These are phyloP conservation scores for Elongisporangium anandrum DNA, from an alignment of 352 stramenopile species.

Conservation along the genomic window DNA sequence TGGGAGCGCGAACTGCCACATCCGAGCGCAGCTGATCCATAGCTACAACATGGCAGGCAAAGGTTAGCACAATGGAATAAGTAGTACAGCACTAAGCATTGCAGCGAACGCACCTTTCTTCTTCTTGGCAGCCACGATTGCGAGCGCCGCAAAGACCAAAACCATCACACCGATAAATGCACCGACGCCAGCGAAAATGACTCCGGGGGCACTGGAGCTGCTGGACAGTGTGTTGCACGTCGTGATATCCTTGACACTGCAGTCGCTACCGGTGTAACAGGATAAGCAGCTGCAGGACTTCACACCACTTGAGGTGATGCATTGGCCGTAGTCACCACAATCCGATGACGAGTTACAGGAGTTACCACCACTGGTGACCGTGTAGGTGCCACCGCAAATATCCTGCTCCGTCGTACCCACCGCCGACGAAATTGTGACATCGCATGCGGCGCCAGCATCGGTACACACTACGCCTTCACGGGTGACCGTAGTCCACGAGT, in stretches of 20 bases:
- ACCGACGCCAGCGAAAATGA: conserved; percentile 72
- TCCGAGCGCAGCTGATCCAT: not conserved
- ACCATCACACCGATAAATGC: conserved; percentile 71
- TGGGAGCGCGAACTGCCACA: not conserved
- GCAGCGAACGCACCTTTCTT: conserved; percentile 49
- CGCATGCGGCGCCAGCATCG: conserved; percentile 53
- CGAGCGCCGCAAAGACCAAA: conserved; percentile 69
- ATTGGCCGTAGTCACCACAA: conserved; percentile 76
- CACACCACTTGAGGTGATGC: conserved; percentile 48
- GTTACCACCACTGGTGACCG: conserved; percentile 54
- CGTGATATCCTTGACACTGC: conserved; percentile 70
- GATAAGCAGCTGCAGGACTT: conserved; percentile 68
- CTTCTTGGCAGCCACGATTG: conserved; percentile 64
- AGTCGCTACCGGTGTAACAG: conserved; percentile 77
- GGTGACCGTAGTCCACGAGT: conserved; percentile 70
- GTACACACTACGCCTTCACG: conserved; percentile 73
- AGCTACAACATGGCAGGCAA: not conserved
- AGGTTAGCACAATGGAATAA: conserved; percentile 1
- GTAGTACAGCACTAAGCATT: conserved; percentile 1
- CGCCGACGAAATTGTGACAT: conserved; percentile 42
- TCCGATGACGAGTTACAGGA: conserved; percentile 61
- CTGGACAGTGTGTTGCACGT: conserved; percentile 62
- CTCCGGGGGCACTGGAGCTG: conserved; percentile 50
- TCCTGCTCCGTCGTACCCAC: conserved; percentile 71
- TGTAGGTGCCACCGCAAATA: conserved; percentile 61